Evolutionary conservation across 2,329 filamentous ascomycete genomes (phyloP).

Genomic region (Aspergillus udagawae): DNA sequence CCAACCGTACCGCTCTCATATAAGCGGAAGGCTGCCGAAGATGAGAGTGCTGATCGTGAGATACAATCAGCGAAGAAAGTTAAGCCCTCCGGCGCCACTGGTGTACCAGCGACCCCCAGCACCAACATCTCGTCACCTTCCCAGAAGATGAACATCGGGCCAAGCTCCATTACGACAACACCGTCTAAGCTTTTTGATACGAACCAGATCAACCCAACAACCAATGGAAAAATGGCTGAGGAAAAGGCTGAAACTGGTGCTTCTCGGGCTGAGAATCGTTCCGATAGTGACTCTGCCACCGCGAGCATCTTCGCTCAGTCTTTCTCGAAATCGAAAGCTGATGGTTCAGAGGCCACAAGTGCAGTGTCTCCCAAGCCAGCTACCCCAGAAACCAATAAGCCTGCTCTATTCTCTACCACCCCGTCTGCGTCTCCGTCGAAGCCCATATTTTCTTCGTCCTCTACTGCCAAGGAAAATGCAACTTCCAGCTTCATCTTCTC

Average conservation of each 20-base stretch:
- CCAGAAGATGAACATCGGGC: slow-evolving; percentile 3
- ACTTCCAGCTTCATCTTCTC: slow-evolving; percentile 10
- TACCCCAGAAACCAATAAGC: slow-evolving; percentile 13
- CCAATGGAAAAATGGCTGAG: slow-evolving; percentile 20
- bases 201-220: slow-evolving; percentile 5
- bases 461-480: slow-evolving; percentile 7
- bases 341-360: slow-evolving; percentile 7
- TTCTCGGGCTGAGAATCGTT: slow-evolving; percentile 15
- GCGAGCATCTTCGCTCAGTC: slow-evolving; percentile 29
- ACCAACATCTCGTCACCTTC: slow-evolving; percentile 1
- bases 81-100: slow-evolving; percentile 11
- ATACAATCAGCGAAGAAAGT: slow-evolving; percentile 20
- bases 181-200: slow-evolving; percentile 18
- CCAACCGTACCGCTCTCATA: slow-evolving; percentile 23
- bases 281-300: slow-evolving; percentile 22
- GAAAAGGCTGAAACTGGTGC: slow-evolving; percentile 11
- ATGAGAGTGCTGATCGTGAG: slow-evolving; percentile 13
- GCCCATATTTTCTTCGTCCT: slow-evolving; percentile 14
- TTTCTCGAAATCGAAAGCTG: slow-evolving; percentile 22
- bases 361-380: slow-evolving; percentile 13
- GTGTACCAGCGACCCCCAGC: background rate
- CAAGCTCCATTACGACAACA: slow-evolving; percentile 8
- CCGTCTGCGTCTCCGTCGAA: slow-evolving; percentile 19
- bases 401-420: slow-evolving; percentile 19
- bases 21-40: slow-evolving; percentile 26